Base-by-base conservation (phyloP, 2,329 filamentous ascomycete species). In the Paecilomyces sp. region DNA sequence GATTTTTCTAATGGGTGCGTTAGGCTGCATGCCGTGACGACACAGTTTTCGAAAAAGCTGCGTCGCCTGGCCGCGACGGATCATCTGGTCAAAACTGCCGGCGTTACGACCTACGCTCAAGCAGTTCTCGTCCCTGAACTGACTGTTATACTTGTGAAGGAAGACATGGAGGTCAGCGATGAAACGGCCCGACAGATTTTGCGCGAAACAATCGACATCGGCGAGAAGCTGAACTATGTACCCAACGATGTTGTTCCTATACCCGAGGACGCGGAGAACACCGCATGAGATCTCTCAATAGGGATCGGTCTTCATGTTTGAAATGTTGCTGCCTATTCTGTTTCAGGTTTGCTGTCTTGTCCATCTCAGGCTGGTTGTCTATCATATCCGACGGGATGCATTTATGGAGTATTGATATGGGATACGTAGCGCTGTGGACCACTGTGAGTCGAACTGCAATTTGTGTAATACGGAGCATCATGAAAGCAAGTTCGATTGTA, bases 81-180 rank as follows among this genome's bases (percentile, higher is more conserved):
- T 69, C 76, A 79, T 15, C 78, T 91, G 18, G 83, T 92, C 60
- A 83, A 87, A 13, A 83, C 83, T 1, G 80, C 88, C 33, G 88
- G 89, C 1, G 82, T 87, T 36, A 84, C 85, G 3, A 83, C 82
- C 25, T 93, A 88, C 66, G 85, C 92, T 2, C 88, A 92, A 72
- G 80, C 82, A 0, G 90, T 93, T 1, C 76, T 96, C 62, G 89
- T 95, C 25, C 89, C 90, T 0, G 92, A 96, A 67, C 66, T 85
- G 53, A 79, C 80, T 0, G 72, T 82, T 1, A 65, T 76, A 58
- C 71, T 88, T 18, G 82, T 88, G 18, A 83, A 80, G 72, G 82
- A 87, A 59, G 85, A 88, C 61, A 80, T 85, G 80, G 65, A 70
- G 0, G 76, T 84, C 1, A 68, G 71, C 8, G 72, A 74, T 22